These are phyloP conservation scores for Pseudogymnoascus sp. DNA, from an alignment of 2,329 filamentous ascomycete genomes.

Conservation along the genomic window DNA sequence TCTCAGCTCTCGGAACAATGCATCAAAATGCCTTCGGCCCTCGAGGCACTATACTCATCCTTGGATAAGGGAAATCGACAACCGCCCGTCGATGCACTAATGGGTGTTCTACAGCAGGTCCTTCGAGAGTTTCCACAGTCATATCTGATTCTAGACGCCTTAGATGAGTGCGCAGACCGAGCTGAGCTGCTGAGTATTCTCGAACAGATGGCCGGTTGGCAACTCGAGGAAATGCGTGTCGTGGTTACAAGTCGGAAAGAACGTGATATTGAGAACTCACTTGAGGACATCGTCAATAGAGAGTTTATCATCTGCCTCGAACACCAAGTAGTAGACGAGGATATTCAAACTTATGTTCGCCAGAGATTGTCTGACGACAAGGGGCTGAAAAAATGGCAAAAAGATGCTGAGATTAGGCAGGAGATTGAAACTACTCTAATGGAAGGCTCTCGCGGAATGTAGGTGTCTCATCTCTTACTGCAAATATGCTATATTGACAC, in stretches of 20 bases:
- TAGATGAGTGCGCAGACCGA: conserved; percentile 24
- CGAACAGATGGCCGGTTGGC: background rate
- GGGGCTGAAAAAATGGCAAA: conserved; percentile 22
- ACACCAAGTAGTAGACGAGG: conserved; percentile 17
- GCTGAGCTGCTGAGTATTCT: conserved; percentile 10
- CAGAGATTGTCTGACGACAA: conserved; percentile 17
- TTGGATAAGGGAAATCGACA: conserved; percentile 20
- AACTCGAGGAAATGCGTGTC: conserved; percentile 9
- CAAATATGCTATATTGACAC: background rate
- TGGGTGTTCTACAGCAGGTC: conserved; percentile 21
- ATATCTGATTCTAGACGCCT: conserved; percentile 26
- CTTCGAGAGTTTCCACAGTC: conserved; percentile 21
- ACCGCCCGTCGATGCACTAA: conserved; percentile 22
- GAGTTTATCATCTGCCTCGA: conserved; percentile 20
- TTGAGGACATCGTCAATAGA: conserved; percentile 14
- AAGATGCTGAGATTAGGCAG: conserved; percentile 17
- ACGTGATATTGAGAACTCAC: conserved; percentile 19
- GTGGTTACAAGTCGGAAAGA: conserved; percentile 22
- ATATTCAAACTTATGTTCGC: conserved; percentile 25
- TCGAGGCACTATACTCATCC: conserved; percentile 25
- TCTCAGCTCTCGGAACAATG: conserved; percentile 28
- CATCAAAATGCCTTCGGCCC: conserved; percentile 11
- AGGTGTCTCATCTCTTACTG: conserved; percentile 12
- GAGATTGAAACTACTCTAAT: conserved; percentile 21
- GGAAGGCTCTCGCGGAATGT: conserved; percentile 27